Evolutionary conservation across 768 basidiomycete species (phyloP), one percentile per base, ranked within the genome.

Genomic region (Trametes gibbosa): DNA sequence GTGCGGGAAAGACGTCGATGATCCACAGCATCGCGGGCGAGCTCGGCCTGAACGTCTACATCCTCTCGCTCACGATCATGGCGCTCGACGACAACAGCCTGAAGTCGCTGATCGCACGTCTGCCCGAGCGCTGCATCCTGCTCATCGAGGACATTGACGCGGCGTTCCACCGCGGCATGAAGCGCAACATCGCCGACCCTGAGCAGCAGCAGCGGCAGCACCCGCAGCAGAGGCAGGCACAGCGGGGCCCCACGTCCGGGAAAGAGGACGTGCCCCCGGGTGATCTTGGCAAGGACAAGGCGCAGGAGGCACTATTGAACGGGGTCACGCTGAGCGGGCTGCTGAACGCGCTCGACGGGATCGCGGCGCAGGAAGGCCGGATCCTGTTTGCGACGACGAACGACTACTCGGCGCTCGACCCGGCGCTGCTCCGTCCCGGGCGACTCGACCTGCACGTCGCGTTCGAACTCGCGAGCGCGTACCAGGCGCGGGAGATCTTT

Each of bases 141-240:
- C 76, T 93, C 35, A 90, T 93, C 83, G 90, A 92, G 69, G 91
- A 92, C 68, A 86, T 92, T 54, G 91, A 93, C 63, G 88, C 85
- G 2, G 90, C 89, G 2, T 89, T 92, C 72, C 74, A 74, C 32
- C 76, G 74, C 43, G 73, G 74, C 21, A 63, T 80, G 50, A 54
- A 54, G 41, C 61, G 56, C 56, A 39, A 62, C 52, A 45, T 58
- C 47, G 16, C 23, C 21, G 55, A 61, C 29, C 60, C 60, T 37
- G 60, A 61, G 39, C 32, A 56, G 37, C 17, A 49, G 41, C 27
- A n/a, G 32, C 14, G 19, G 23, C 25, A n/a, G 74, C 50, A 41
- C 76, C 77, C 39, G 73, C 76, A n/a, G 48, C 32, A 16, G 61
- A 46, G n/a, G n/a, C n/a, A n/a, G n/a, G n/a, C n/a, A n/a, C n/a